Evolutionary conservation across 139 green algal species (phyloP).

Genomic region (Tetradesmus lagerheimii): DNA sequence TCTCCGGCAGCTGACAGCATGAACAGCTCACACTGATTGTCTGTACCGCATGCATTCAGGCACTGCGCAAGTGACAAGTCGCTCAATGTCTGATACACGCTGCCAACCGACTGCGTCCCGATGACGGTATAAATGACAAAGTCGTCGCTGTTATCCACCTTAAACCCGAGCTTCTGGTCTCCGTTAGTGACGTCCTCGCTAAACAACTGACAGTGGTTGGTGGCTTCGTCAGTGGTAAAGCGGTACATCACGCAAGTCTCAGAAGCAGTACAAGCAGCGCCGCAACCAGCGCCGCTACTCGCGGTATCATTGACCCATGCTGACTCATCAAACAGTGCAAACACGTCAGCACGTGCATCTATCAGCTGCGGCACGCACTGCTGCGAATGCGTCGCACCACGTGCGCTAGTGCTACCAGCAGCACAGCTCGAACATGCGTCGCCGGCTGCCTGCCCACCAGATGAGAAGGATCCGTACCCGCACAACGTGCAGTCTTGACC

Average conservation of each 20-base stretch:
- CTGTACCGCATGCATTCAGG: not conserved
- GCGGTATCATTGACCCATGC: not conserved
- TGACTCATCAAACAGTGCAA: not conserved
- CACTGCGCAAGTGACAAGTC: not conserved
- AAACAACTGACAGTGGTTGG: not conserved
- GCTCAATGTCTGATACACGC: not conserved
- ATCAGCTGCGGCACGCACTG: not conserved
- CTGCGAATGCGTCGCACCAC: not conserved
- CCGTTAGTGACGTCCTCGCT: not conserved
- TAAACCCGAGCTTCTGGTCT: not conserved
- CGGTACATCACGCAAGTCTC: not conserved
- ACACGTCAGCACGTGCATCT: not conserved
- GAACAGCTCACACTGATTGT: not conserved
- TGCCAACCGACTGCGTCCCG: not conserved
- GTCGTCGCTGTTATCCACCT: not conserved
- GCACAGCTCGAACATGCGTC: not conserved
- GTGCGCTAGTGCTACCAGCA: not conserved
- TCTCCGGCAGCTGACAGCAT: not conserved
- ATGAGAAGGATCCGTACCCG: not conserved
- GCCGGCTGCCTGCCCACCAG: not conserved
- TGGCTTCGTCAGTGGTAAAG: not conserved
- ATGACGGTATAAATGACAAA: not conserved
- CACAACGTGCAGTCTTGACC: not conserved
- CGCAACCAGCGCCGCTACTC: not conserved
- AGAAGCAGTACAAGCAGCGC: not conserved